Conservation (phyloP, 2,329 filamentous ascomycete species). For the Fusarium sp. region DNA sequence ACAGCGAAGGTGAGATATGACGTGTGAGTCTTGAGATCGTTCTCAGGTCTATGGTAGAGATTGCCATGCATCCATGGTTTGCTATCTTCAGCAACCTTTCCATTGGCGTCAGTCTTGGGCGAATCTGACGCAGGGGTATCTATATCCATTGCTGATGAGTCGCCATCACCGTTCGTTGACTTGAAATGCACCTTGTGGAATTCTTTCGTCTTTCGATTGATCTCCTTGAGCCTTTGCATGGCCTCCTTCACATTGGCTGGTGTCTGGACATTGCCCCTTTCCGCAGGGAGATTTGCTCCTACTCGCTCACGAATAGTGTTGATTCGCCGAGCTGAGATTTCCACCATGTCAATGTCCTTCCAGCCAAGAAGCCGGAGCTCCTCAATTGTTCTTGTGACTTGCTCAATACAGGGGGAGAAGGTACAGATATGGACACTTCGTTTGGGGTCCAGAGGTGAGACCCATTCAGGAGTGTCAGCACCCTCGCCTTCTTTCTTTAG, state of each 20-base stretch:
- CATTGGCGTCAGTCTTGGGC: slow-evolving; percentile 40
- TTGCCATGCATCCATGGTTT: slow-evolving; percentile 80
- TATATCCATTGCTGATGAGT: slow-evolving; percentile 54
- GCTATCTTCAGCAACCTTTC: slow-evolving; percentile 28
- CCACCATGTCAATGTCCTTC: slow-evolving; percentile 93
- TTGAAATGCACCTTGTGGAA: slow-evolving; percentile 61
- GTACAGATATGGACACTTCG: slow-evolving; percentile 84
- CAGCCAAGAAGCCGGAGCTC: slow-evolving; percentile 83
- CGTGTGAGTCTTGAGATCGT: slow-evolving; percentile 93
- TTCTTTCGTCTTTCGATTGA: slow-evolving; percentile 74
- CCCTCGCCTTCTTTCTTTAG: slow-evolving; percentile 36
- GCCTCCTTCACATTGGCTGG: slow-evolving; percentile 84
- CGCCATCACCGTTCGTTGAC: slow-evolving; percentile 26
- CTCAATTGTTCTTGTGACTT: slow-evolving; percentile 87
- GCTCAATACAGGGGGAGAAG: slow-evolving; percentile 97
- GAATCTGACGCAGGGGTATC: slow-evolving; percentile 44
- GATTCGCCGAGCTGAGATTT: slow-evolving; percentile 81
- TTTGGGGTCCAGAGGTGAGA: slow-evolving; percentile 75
- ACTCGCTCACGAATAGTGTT: slow-evolving; percentile 85
- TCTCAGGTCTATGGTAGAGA: slow-evolving; percentile 81
- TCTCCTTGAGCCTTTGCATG: slow-evolving; percentile 73
- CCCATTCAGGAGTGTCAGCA: slow-evolving; percentile 49
- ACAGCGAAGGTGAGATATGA: slow-evolving; percentile 96
- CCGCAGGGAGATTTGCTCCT: slow-evolving; percentile 70
- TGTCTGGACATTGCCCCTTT: slow-evolving; percentile 75